phyloP scores from a whole-genome alignment of 73 alveolate species.

The Uronychia setigera region DNA sequence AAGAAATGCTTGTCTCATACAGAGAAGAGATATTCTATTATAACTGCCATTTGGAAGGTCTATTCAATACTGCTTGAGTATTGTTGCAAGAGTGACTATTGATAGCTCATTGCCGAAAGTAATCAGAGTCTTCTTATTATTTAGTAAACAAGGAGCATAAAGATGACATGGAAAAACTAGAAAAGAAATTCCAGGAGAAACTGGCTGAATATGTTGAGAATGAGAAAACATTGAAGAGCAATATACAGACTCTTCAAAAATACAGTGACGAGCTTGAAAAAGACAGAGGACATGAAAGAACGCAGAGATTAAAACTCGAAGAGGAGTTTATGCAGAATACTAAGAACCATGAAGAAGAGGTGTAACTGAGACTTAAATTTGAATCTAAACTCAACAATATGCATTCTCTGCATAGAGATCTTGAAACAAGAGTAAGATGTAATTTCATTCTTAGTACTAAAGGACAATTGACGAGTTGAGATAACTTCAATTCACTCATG shows the following conservation, averaged over 20 bases:
- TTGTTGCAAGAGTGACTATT: constrained; percentile 51
- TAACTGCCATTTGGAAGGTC: constrained; percentile 54
- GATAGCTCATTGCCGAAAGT: constrained; percentile 23
- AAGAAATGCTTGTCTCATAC: constrained; percentile 42
- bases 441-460: neutral
- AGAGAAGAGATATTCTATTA: constrained; percentile 28
- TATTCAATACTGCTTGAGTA: constrained; percentile 47
- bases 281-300: constrained; percentile 47
- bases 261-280: constrained; percentile 50
- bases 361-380: constrained; percentile 66
- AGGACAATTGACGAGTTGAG: neutral
- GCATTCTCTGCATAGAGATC: constrained; percentile 68
- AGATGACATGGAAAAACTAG: constrained; percentile 35
- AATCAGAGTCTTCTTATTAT: neutral
- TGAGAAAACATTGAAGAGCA: constrained; percentile 28
- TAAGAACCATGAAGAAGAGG: constrained; percentile 79
- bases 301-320: constrained; percentile 47
- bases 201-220: constrained; percentile 33
- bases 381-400: constrained; percentile 60
- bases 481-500: neutral
- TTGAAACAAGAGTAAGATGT: constrained; percentile 24
- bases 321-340: constrained; percentile 63
- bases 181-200: constrained; percentile 37
- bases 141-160: constrained; percentile 34
- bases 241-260: constrained; percentile 39